Conservation (phyloP, 768 basidiomycete species). For the Porphyrellus cyaneotinctus region DNA sequence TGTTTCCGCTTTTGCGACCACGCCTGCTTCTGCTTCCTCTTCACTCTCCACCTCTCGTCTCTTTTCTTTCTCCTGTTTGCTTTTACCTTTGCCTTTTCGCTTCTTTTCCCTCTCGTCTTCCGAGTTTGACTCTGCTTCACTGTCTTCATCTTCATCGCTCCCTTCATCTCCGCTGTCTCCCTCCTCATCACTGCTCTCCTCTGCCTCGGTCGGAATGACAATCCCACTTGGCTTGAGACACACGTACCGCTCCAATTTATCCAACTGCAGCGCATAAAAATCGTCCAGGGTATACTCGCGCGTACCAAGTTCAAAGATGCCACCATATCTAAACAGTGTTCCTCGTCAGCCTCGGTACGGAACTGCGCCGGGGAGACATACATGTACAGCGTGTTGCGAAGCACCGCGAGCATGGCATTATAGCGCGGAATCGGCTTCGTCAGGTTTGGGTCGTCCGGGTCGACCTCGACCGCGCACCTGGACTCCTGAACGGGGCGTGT, state of each 20-base stretch:
- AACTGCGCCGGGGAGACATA: conserved; percentile 32
- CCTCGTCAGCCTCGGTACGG: not conserved
- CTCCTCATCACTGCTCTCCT: conserved; percentile 58
- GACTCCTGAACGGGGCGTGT: not conserved
- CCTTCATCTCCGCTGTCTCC: conserved; percentile 58
- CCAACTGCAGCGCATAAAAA: conserved; percentile 74
- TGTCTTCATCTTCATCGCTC: conserved; percentile 51
- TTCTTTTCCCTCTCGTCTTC: conserved; percentile 13
- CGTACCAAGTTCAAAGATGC: conserved; percentile 79
- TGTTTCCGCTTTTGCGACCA: not conserved
- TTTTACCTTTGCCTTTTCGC: conserved; percentile 4
- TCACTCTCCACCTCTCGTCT: conserved; percentile 28
- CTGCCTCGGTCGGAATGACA: conserved; percentile 57
- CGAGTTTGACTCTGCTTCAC: conserved; percentile 1
- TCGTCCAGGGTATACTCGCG: conserved; percentile 89
- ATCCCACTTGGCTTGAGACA: conserved; percentile 69
- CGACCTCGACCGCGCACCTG: conserved; percentile 34
- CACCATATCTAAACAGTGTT: conserved; percentile 61
- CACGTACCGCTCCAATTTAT: conserved; percentile 75
- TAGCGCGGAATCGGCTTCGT: conserved; percentile 71
- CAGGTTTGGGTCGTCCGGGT: conserved; percentile 61
- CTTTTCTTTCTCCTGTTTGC: conserved; percentile 6
- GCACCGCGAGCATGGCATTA: conserved; percentile 84
- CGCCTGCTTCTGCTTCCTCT: conserved; percentile 8
- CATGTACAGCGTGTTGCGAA: conserved; percentile 85